phyloP scores from a whole-genome alignment of 192 early-diverging fungal species.

The Linnemannia elongata region DNA sequence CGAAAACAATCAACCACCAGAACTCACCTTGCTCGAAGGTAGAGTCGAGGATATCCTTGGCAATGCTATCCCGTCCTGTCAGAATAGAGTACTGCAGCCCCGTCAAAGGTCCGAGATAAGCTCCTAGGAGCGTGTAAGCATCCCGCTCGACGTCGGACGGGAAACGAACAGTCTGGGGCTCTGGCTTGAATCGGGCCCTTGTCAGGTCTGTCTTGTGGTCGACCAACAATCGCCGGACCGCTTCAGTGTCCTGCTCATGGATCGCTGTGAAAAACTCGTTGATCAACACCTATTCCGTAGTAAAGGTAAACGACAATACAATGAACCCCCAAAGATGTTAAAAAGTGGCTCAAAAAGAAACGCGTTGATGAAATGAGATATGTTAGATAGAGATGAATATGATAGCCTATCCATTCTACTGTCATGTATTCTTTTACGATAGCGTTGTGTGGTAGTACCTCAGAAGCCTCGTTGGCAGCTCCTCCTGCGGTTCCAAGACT shows the following conservation, averaged over 20 bases:
- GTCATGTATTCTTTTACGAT: background rate
- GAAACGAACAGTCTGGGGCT: slow-evolving; percentile 27
- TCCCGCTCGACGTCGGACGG: slow-evolving; percentile 67
- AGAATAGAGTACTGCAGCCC: slow-evolving; percentile 75
- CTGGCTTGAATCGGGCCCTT: slow-evolving; percentile 35
- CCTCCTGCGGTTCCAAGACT: background rate
- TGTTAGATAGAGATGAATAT: too few relatives aligned
- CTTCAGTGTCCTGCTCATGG: slow-evolving; percentile 50
- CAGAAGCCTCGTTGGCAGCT: slow-evolving; percentile 15
- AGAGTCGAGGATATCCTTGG: slow-evolving; percentile 77
- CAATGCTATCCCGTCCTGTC: slow-evolving; percentile 69
- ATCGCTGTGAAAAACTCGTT: slow-evolving; percentile 56
- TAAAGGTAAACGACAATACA: background rate
- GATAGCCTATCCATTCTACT: background rate
- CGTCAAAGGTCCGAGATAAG: slow-evolving; percentile 73
- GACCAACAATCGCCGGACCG: slow-evolving; percentile 49
- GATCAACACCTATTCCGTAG: slow-evolving; percentile 16
- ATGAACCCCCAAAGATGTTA: background rate
- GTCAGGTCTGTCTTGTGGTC: slow-evolving; percentile 53
- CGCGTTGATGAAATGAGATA: background rate
- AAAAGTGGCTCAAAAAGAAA: background rate
- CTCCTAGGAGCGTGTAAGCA: slow-evolving; percentile 76
- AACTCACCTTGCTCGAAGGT: slow-evolving; percentile 67
- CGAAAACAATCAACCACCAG: background rate
- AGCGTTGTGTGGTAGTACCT: background rate